Conservation (phyloP, 2,329 filamentous ascomycete genomes). For the Colletotrichum spinosum region DNA sequence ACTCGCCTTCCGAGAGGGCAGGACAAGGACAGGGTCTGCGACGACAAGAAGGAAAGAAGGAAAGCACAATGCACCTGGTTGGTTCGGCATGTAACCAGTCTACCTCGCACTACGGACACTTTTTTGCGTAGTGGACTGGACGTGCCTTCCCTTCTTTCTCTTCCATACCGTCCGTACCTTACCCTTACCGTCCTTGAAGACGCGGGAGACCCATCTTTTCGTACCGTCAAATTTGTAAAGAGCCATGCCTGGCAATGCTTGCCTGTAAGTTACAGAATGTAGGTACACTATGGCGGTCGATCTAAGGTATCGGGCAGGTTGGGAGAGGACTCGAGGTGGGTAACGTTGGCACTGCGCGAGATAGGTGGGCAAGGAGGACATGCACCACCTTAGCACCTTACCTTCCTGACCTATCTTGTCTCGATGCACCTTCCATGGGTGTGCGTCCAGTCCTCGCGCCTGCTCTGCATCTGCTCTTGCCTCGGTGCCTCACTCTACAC, state of each 20-base stretch:
- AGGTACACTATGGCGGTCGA: constrained; percentile 2
- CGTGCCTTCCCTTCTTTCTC: neutral
- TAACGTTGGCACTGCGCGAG: no score
- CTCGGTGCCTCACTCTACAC: constrained; percentile 7
- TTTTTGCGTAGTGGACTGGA: no score
- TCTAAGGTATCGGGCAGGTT: constrained; percentile 16
- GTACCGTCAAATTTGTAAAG: constrained; percentile 6
- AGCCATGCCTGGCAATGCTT: constrained; percentile 21
- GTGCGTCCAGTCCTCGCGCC: no score
- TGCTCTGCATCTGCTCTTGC: constrained; percentile 14
- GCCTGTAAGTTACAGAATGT: neutral
- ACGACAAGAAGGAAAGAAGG: neutral
- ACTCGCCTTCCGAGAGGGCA: no score
- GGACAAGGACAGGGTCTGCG: no score
- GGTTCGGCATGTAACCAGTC: neutral
- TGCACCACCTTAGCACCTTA: no score
- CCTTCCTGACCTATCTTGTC: no score
- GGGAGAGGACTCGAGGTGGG: neutral
- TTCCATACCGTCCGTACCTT: neutral
- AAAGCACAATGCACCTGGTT: constrained; percentile 3
- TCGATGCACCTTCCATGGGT: no score
- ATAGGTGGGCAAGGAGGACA: no score
- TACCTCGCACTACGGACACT: neutral
- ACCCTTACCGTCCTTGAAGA: neutral
- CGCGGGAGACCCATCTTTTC: constrained; percentile 18